Base-by-base conservation (phyloP, 257 asterid species). In the Capsicum rhomboideum region DNA sequence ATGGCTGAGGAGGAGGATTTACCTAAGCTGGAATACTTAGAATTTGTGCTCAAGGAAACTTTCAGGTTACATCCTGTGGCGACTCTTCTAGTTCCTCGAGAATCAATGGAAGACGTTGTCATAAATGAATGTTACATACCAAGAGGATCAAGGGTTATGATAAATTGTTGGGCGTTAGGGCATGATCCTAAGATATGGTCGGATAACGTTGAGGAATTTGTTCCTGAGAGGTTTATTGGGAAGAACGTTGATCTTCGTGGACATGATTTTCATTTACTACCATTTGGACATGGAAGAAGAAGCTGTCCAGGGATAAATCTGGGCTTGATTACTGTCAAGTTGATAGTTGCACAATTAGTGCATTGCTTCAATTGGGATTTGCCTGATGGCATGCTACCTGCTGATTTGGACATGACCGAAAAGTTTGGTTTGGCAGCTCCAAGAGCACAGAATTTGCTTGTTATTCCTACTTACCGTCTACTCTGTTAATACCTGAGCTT, bases 31-130 rank as follows among this genome's bases (percentile, higher is more conserved):
- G 80, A 82, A 68, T 34, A 82, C 85, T 69, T 82, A 6, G 85
- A 82, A 13, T 20, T 69, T 34, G 85, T 82, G n/a, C 42, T 68
- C 34, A 82, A 68, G 69, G 85, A 82, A 29, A 34, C 80, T 1
- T 82, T 82, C 21, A 69, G 85, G n/a, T 49, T 82, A 37, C 85
- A 82, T 52, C 85, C 81, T n/a, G 81, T 82, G 54, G 85, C 81
- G n/a, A 2, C 85, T 16, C 16, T 82, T 8, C 6, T 82, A 29
- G 58, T 82, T 34, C 80, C 85, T 34, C 85, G 78, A 18, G 85
- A 82, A 40, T 82, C 85, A 37, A 17, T 68, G 67, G 81, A 68
- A 49, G 85, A 68, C 0, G 14, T 82, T 18, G 40, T 28, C 42
- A 68, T 82, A 17, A 49, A 37, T 7, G 85, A 61, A n/a, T 54